Conservation (phyloP, 768 basidiomycete species). For the Termitomyces sp. region DNA sequence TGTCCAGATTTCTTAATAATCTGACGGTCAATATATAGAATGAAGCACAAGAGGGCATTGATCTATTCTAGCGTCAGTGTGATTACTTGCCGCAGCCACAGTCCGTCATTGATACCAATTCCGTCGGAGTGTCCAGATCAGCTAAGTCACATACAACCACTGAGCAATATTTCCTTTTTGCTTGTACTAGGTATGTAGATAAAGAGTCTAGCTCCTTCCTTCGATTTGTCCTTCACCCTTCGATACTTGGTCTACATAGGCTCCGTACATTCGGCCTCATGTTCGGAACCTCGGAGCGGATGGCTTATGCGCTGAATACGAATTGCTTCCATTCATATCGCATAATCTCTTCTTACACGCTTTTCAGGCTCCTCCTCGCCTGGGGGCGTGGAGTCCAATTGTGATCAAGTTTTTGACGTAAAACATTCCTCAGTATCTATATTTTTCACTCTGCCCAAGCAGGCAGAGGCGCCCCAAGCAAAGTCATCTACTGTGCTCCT, state of each 20-base stretch:
- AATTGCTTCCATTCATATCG: conserved; percentile 3
- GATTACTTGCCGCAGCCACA: not conserved
- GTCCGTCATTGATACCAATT: not conserved
- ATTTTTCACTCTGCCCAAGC: not conserved
- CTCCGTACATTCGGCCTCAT: not conserved
- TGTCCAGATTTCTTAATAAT: not conserved
- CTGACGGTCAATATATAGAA: not conserved
- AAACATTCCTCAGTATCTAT: not conserved
- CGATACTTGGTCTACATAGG: not conserved
- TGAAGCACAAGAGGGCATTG: not conserved
- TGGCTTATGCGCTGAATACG: not conserved
- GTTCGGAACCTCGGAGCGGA: conserved; percentile 1
- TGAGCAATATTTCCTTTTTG: conserved; percentile 3
- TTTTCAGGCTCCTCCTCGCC: not conserved
- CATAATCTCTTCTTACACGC: not conserved
- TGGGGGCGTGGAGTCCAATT: not conserved
- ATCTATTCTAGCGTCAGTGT: not conserved
- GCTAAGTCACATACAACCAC: not conserved
- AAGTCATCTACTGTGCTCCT: not conserved
- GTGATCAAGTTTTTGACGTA: not conserved
- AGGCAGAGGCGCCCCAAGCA: not conserved
- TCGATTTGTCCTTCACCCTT: not conserved
- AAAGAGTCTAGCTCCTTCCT: not conserved
- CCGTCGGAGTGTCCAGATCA: not conserved
- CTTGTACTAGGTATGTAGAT: not conserved